Conservation (phyloP, 371 early-diverging fungal genomes). For the Apophysomyces variabilis region DNA sequence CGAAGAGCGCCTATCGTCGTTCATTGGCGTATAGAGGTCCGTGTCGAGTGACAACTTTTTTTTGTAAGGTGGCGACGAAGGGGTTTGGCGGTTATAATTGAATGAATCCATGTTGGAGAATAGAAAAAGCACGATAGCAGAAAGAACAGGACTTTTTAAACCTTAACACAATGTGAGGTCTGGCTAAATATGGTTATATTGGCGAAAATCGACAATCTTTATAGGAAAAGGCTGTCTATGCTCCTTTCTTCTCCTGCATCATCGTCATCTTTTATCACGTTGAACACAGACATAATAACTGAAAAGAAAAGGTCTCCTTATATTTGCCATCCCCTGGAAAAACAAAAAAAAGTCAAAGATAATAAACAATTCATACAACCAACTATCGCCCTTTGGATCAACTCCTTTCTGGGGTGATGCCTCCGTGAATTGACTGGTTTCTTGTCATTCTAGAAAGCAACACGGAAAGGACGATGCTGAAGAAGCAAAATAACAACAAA, state of each 20-base stretch:
- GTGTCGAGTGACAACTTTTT: conserved; percentile 2
- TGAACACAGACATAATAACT: conserved; percentile 9
- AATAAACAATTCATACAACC: conserved; percentile 11
- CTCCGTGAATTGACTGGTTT: no score
- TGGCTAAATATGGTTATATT: conserved; percentile 53
- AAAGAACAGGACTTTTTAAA: conserved; percentile 19
- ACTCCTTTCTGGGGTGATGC: background rate
- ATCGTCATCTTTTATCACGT: conserved; percentile 9
- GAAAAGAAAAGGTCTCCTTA: background rate
- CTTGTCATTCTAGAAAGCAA: background rate
- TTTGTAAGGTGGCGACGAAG: conserved; percentile 17
- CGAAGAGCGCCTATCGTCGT: conserved; percentile 26
- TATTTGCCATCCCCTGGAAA: background rate
- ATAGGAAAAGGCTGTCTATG: background rate
- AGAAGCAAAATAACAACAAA: background rate
- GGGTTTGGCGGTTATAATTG: conserved; percentile 8
- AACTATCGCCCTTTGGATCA: background rate
- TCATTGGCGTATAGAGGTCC: conserved; percentile 16
- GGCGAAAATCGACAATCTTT: conserved; percentile 21
- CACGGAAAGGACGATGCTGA: background rate
- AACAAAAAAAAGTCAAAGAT: background rate
- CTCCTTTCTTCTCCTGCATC: conserved; percentile 9
- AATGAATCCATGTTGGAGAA: conserved; percentile 20
- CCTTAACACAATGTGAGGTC: conserved; percentile 32
- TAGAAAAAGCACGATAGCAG: conserved; percentile 9